Evolutionary conservation across 139 green algal genomes (phyloP).

Genomic region (Coccomyxa sp.): DNA sequence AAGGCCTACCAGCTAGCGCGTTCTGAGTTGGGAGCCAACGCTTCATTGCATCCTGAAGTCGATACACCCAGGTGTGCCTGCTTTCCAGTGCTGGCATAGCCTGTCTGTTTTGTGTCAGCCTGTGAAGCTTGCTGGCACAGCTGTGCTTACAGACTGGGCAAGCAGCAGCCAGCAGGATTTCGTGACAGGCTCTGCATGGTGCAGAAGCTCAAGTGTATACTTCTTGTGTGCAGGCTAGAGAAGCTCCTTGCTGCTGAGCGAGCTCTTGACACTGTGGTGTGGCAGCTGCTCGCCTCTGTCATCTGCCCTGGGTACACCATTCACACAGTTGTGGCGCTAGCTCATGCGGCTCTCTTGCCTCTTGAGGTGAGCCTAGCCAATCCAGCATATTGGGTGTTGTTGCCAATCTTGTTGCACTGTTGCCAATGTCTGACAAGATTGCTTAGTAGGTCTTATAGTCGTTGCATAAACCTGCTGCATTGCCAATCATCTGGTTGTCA

Average conservation of each 20-base stretch:
- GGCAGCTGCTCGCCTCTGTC: constrained; percentile 69
- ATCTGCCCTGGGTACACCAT: constrained; percentile 63
- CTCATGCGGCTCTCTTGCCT: constrained; percentile 27
- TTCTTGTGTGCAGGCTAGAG: constrained; percentile 28
- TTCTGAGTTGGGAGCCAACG: constrained; percentile 8
- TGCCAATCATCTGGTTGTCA: too few species aligned
- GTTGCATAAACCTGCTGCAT: too few species aligned
- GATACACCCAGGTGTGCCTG: constrained; percentile 9
- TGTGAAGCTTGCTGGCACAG: too few species aligned
- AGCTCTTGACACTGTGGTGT: constrained; percentile 65
- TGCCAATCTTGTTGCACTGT: too few species aligned
- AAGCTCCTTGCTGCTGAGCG: constrained; percentile 47
- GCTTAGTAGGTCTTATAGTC: too few species aligned
- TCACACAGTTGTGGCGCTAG: constrained; percentile 56
- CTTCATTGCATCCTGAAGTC: constrained; percentile 18
- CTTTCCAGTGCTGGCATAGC: too few species aligned
- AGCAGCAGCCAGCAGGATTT: background rate
- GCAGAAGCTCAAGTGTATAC: background rate
- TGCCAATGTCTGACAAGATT: too few species aligned
- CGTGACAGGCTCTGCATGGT: background rate
- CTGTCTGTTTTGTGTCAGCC: too few species aligned
- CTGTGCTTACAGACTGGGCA: background rate
- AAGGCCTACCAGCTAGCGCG: constrained; percentile 36
- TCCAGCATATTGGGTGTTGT: too few species aligned
- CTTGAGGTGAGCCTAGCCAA: constrained; percentile 27